A percentile compares a stretch with the other conserved stretches of the same genome.
phyloP scores from a whole-genome alignment of 2,329 filamentous ascomycete genomes.

The Mycosphaerella sp. region DNA sequence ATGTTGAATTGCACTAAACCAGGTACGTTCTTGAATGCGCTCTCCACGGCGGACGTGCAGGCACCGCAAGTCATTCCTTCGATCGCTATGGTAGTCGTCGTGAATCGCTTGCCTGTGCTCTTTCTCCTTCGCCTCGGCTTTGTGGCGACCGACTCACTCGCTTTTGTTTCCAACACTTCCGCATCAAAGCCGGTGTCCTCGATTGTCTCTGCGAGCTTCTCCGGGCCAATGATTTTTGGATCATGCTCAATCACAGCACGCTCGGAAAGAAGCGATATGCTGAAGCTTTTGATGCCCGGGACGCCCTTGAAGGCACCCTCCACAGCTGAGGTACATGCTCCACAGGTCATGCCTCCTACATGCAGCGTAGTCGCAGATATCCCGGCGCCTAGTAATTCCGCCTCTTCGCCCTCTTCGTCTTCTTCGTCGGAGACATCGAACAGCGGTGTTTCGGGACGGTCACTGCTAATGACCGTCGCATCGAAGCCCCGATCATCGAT shows the following conservation, averaged over 20 bases:
- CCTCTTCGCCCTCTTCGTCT: slow-evolving; percentile 15
- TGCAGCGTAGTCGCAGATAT: slow-evolving; percentile 88
- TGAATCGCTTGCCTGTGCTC: slow-evolving; percentile 39
- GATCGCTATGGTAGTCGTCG: slow-evolving; percentile 79
- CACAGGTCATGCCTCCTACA: slow-evolving; percentile 82
- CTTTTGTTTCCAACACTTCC: slow-evolving; percentile 66
- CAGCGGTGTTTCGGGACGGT: slow-evolving; percentile 23
- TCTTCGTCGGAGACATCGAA: slow-evolving; percentile 24
- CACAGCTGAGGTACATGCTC: slow-evolving; percentile 91
- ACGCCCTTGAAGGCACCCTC: slow-evolving; percentile 83
- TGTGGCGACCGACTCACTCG: slow-evolving; percentile 37
- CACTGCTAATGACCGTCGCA: slow-evolving; percentile 50
- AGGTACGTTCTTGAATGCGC: slow-evolving; percentile 68
- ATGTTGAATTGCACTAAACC: slow-evolving; percentile 90
- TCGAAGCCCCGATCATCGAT: slow-evolving; percentile 93
- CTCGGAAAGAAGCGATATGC: slow-evolving; percentile 90
- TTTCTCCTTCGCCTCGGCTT: slow-evolving; percentile 32
- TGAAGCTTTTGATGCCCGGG: slow-evolving; percentile 75
- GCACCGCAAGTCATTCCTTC: slow-evolving; percentile 98
- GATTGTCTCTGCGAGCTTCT: slow-evolving; percentile 75
- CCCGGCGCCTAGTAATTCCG: slow-evolving; percentile 41
- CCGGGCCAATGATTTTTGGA: slow-evolving; percentile 63
- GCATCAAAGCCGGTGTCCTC: slow-evolving; percentile 91
- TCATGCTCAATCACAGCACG: slow-evolving; percentile 92
- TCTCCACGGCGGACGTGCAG: slow-evolving; percentile 86